Conservation (phyloP, 2,329 filamentous ascomycete species). For the Diaporthe sp. region DNA sequence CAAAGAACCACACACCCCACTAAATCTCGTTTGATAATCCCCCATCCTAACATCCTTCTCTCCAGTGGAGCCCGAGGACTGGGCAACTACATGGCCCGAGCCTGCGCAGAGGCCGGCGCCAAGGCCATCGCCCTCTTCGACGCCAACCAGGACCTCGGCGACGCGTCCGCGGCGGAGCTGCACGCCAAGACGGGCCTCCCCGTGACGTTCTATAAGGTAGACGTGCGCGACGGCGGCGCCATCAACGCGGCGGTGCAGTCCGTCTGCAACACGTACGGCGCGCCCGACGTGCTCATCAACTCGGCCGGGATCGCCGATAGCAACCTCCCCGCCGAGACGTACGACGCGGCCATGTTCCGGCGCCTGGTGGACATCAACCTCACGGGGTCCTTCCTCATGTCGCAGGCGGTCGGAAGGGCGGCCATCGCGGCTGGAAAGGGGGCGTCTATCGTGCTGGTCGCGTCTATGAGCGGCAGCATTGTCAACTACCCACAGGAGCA, state of each 20-base stretch:
- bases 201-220: slow-evolving; percentile 83
- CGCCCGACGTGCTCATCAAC: slow-evolving; percentile 83
- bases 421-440: slow-evolving; percentile 82
- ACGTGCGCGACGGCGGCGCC: slow-evolving; percentile 79
- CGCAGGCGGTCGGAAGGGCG: slow-evolving; percentile 77
- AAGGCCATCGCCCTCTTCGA: slow-evolving; percentile 83
- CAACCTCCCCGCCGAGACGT: slow-evolving; percentile 86
- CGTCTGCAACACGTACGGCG: slow-evolving; percentile 76
- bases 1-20: not conserved
- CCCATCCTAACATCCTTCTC: not conserved
- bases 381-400: slow-evolving; percentile 83
- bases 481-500: slow-evolving; percentile 92
- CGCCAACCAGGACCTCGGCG: slow-evolving; percentile 81
- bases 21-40: not conserved
- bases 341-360: slow-evolving; percentile 82
- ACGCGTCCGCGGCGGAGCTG: slow-evolving; percentile 77
- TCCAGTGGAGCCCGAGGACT: slow-evolving; percentile 80
- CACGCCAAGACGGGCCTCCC: slow-evolving; percentile 80
- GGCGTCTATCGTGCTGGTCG: slow-evolving; percentile 81
- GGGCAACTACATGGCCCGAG: slow-evolving; percentile 84
- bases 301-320: slow-evolving; percentile 86
- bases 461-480: slow-evolving; percentile 85
- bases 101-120: slow-evolving; percentile 81
- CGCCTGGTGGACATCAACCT: slow-evolving; percentile 87
- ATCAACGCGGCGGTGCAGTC: slow-evolving; percentile 79